Conservation (phyloP, 208 protist species). For the Trypanosoma brucei region DNA sequence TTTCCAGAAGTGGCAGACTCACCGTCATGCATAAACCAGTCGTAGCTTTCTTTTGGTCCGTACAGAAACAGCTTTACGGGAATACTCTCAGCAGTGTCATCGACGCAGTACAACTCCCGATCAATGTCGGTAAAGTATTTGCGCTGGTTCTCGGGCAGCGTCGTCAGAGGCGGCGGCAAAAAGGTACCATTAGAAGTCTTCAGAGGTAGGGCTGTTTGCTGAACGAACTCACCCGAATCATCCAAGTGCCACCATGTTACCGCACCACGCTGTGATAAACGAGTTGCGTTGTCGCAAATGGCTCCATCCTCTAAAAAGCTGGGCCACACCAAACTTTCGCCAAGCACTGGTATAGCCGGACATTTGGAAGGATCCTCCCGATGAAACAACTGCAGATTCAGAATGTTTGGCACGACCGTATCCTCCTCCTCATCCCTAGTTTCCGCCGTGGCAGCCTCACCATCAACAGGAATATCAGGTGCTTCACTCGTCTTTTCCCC, state of each 20-base stretch:
- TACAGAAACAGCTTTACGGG: constrained; percentile 77
- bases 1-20: constrained; percentile 49
- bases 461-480: constrained; percentile 22
- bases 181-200: not conserved
- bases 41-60: constrained; percentile 76
- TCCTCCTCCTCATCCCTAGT: constrained; percentile 9
- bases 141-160: constrained; percentile 9
- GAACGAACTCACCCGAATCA: constrained; percentile 86
- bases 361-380: constrained; percentile 37
- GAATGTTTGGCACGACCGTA: constrained; percentile 17
- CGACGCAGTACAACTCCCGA: constrained; percentile 16
- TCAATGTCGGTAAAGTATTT: constrained; percentile 25
- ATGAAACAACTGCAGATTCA: constrained; percentile 90
- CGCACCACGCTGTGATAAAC: constrained; percentile 67
- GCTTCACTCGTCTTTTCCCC: not conserved
- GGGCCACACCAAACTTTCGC: constrained; percentile 71
- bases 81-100: constrained; percentile 17
- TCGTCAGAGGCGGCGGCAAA: constrained; percentile 5
- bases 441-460: not conserved
- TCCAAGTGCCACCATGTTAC: constrained; percentile 88
- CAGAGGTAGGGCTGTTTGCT: constrained; percentile 74
- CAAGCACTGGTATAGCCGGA: constrained; percentile 55
- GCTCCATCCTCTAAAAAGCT: constrained; percentile 61
- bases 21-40: constrained; percentile 90
- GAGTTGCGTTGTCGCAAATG: constrained; percentile 79